Conservation (phyloP, 805 yeast genomes). For the Scheffersomyces stipitis region DNA sequence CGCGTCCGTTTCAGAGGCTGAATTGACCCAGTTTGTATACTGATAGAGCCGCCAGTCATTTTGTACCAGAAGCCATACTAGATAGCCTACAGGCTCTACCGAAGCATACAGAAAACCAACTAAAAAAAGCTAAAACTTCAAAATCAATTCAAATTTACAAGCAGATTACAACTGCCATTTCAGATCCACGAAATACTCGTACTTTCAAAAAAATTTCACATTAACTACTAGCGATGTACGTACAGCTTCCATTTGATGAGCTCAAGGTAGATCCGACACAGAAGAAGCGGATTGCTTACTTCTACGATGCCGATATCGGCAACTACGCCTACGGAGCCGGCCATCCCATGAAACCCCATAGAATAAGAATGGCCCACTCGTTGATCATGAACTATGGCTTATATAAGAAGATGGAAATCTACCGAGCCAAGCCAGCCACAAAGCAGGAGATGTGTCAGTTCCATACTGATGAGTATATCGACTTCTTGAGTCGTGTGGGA, state of each 20-base stretch:
- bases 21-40: no score
- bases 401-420: slow-evolving; percentile 95
- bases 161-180: neutral
- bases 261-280: slow-evolving; percentile 40
- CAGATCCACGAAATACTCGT: neutral
- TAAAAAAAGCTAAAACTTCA: neutral
- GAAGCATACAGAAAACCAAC: no score
- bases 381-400: slow-evolving; percentile 95
- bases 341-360: slow-evolving; percentile 98
- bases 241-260: slow-evolving; percentile 47
- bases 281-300: slow-evolving; percentile 45
- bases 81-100: no score
- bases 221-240: slow-evolving; percentile 31
- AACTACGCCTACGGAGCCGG: slow-evolving; percentile 98
- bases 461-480: slow-evolving; percentile 96
- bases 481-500: slow-evolving; percentile 83
- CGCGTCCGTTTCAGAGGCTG: no score
- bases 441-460: slow-evolving; percentile 98
- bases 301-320: slow-evolving; percentile 79
- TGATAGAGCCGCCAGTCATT: no score
- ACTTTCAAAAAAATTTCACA: neutral
- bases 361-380: slow-evolving; percentile 98
- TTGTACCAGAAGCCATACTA: no score
- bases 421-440: slow-evolving; percentile 96
- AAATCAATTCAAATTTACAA: neutral